Conservation (phyloP, 345 rosid genomes). For the Streptanthus diversifolius region DNA sequence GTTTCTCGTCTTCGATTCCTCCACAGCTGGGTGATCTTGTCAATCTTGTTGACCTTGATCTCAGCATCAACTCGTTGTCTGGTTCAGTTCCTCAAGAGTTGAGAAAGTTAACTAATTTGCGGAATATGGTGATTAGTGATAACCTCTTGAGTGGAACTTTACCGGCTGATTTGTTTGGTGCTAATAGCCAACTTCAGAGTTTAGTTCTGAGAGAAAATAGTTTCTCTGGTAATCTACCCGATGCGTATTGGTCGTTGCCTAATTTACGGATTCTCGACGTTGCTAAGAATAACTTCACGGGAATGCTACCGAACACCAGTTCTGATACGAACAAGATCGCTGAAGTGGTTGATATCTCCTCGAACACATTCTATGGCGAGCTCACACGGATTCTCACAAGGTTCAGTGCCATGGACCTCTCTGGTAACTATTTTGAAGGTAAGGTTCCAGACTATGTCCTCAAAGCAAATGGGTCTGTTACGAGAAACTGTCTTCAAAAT, state of each 20-base stretch:
- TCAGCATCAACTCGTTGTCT: constrained; percentile 67
- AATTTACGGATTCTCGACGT: constrained; percentile 56
- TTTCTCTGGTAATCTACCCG: constrained; percentile 58
- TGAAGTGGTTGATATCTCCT: constrained; percentile 58
- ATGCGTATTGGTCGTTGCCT: constrained; percentile 56
- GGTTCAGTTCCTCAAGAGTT: constrained; percentile 68
- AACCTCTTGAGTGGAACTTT: constrained; percentile 57
- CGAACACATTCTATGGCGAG: constrained; percentile 66
- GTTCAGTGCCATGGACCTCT: constrained; percentile 50
- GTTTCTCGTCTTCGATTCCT: constrained; percentile 65
- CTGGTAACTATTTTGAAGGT: constrained; percentile 83
- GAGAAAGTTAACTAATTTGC: constrained; percentile 53
- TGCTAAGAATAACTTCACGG: constrained; percentile 77
- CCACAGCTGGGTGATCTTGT: constrained; percentile 63
- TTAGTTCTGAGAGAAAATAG: constrained; percentile 53
- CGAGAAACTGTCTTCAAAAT: constrained; percentile 66
- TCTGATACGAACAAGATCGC: constrained; percentile 35
- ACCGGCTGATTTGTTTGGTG: constrained; percentile 48
- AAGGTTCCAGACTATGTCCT: constrained; percentile 57
- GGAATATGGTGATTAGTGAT: constrained; percentile 53
- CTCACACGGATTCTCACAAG: constrained; percentile 48
- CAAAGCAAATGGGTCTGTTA: constrained; percentile 48
- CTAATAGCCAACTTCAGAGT: constrained; percentile 51
- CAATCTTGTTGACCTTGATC: constrained; percentile 73
- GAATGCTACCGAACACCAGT: constrained; percentile 47